Evolutionary conservation across 2,329 filamentous ascomycete genomes (phyloP), one percentile per base, ranked within the genome.

Genomic region (Fusarium continuum): DNA sequence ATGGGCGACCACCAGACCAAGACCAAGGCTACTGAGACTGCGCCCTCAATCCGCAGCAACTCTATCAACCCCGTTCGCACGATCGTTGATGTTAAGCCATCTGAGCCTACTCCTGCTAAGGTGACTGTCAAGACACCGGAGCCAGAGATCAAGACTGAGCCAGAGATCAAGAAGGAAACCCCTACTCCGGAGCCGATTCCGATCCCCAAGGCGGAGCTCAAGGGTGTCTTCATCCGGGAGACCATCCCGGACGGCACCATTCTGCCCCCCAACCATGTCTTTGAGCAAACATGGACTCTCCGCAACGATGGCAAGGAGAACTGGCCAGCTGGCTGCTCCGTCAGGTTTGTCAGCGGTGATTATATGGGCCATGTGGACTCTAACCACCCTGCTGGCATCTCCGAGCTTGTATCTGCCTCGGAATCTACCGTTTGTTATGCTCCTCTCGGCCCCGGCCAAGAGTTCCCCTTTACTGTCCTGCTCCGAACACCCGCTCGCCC

Each of bases 361-460:
- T 93, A 94, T 78, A 98, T 99, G 95, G 92, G 96, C 70, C 91
- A 93, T 67, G 85, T 97, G 50, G 91, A 97, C 75, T 88, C 90
- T 46, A 85, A 84, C 61, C 91, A 91, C 71, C 91, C 93, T 20
- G 88, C 90, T n/a, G 91, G 90, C 67, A 87, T 92, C 53, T 83
- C 85, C 32, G 88, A 93, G 68, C 88, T 97, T 55, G 85, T 88
- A 31, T 87, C 87, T 28, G 92, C 93, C 48, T 91, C 88, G 51
- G 90, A 95, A 80, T 96, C 91, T 73, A 95, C 92, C 47, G 84
- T 91, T 52, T 88, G 92, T 74, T 85, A 87, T 60, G 81, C 83
- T 22, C 78, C 88, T 17, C 83, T 98, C 32, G 83, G 85, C 47
- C 88, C 91, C 31, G 92, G 92, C 25, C 85, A 94, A 73, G 86